Base-by-base conservation (phyloP, 2,329 filamentous ascomycete genomes). In the Arthrobotrys sinensis region DNA sequence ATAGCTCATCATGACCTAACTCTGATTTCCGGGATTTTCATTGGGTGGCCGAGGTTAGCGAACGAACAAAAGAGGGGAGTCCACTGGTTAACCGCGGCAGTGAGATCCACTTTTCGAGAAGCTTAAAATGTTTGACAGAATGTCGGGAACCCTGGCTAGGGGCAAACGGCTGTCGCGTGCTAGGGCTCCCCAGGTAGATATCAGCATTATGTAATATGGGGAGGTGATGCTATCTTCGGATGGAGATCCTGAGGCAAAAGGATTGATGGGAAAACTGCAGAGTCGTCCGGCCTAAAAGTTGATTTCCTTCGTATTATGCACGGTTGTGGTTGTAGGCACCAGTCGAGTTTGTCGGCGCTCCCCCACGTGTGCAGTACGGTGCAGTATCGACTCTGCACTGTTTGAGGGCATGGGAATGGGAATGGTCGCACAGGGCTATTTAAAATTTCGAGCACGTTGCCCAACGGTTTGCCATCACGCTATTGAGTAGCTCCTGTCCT, bases 41-140 rank as follows among this genome's bases (percentile, higher is more conserved):
- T 36, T 36, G 34, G 10, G 34, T 36, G 34, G 34, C 34, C 10
- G 34, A n/a, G 34, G 34, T 11, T 36, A 36, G 34, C 34, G n/a
- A n/a, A n/a, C n/a, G n/a, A n/a, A n/a, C n/a, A n/a, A n/a, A n/a
- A n/a, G n/a, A n/a, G n/a, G 57, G 57, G 21, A 19, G 40, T 48
- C 68, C 46, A 40, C n/a, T n/a, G n/a, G n/a, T 72, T 64, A 72
- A 72, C 68, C 46, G 48, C 34, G 53, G 63, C 57, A 72, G 48
- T 63, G 19, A 65, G 67, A 57, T 73, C 69, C 69, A 65, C 69
- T 66, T 46, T 34, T 50, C n/a, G 34, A 73, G 69, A 73, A 73
- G 60, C 69, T 73, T 73, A 73, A 73, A 73, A 63, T 60, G 69
- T 73, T 66, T 73, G 69, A 73, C 60, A 73, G 69, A 40, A 73